phyloP scores from a whole-genome alignment of 805 yeast genomes.

The Brettanomyces nanus region DNA sequence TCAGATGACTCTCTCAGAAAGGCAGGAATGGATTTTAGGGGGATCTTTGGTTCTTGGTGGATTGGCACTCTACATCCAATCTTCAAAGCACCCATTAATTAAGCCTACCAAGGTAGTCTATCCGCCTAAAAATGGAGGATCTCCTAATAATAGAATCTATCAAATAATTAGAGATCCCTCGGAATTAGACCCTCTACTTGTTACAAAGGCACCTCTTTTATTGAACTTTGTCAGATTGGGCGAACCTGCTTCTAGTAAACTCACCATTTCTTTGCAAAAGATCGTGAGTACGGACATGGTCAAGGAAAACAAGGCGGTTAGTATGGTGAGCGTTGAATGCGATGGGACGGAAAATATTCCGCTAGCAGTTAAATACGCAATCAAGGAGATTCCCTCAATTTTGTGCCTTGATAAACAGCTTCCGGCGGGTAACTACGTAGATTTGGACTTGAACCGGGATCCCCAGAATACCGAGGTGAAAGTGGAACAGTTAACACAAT shows the following conservation, averaged over 20 bases:
- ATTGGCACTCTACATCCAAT: constrained; percentile 19
- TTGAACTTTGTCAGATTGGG: constrained; percentile 67
- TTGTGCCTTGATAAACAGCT: constrained; percentile 61
- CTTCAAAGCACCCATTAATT: constrained; percentile 21
- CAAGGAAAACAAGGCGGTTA: constrained; percentile 32
- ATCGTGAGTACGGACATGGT: constrained; percentile 42
- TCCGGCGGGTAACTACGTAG: constrained; percentile 35
- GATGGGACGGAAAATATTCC: constrained; percentile 60
- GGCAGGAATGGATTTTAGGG: constrained; percentile 24
- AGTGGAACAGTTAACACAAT: constrained; percentile 33
- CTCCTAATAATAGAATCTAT: constrained; percentile 33
- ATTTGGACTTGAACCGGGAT: constrained; percentile 20
- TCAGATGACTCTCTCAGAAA: constrained; percentile 20
- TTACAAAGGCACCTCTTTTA: constrained; percentile 53
- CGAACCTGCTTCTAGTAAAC: constrained; percentile 50
- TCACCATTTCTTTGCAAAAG: constrained; percentile 54
- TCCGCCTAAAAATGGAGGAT: constrained; percentile 27
- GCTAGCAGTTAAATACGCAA: constrained; percentile 47
- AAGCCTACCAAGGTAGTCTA: constrained; percentile 25
- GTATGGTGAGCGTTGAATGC: constrained; percentile 63
- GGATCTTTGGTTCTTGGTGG: constrained; percentile 20
- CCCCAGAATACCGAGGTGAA: constrained; percentile 30
- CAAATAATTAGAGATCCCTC: constrained; percentile 45
- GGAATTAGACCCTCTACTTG: constrained; percentile 49
- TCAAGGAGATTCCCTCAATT: constrained; percentile 50